Evolutionary conservation across 306 rosid genomes (phyloP), one percentile per base, ranked within the genome.

Genomic region (Glycine soja): DNA sequence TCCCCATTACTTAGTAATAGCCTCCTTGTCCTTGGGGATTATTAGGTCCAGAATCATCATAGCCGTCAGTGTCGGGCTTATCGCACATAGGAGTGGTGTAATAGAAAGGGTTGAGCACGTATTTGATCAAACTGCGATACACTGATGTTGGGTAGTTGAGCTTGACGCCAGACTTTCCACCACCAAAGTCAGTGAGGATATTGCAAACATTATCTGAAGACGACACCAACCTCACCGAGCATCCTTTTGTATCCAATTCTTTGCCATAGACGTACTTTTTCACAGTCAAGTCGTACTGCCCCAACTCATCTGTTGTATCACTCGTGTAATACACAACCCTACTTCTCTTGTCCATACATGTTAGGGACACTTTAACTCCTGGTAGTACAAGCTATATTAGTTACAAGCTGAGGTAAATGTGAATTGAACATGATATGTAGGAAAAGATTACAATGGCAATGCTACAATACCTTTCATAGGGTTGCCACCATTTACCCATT

Each of bases 71-170:
- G 48, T 88, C 85, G 8, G 97, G 97, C 58, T 86, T 86, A 19
- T 91, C 97, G 74, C 98, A 91, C 92, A 85, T 77, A 0, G 91
- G 97, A 42, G 85, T 85, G 19, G 97, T 92, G 62, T 86, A 94
- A 78, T 88, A 94, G 78, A 94, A 90, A 8, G 97, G 89, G 3
- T 52, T 78, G 8, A 87, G 74, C 15, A 40, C 51, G 24, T 91
- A 88, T 76, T 83, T 87, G 80, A 83, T 75, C 10, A 73, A 24
- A 84, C 88, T 80, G 7, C 90, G 89, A 81, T 90, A 88, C 58
- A 87, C 73, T 14, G 62, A 84, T 34, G 82, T 85, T 0, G 94
- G 91, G 42, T 70, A 30, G 66, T 9, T 42, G 70, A 94, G 94
- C 47, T 80, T 82, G 66, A 86, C 80, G 5, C 98, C 97, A 10